These are phyloP conservation scores for Pharus latifolius DNA, from an alignment of 176 grass and related monocot genomes.

Conservation along the genomic window DNA sequence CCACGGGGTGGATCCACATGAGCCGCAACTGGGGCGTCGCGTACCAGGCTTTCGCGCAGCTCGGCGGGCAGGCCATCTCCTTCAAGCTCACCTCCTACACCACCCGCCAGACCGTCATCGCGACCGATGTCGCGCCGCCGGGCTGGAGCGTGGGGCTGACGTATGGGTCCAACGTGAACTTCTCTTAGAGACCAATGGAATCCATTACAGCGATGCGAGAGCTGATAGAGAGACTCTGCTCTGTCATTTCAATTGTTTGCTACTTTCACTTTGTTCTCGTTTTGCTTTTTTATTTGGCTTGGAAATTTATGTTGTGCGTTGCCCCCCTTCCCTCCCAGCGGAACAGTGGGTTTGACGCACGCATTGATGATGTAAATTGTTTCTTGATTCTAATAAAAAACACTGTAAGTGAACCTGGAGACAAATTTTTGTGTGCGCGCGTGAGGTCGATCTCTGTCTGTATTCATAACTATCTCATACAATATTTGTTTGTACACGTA, in stretches of 20 bases:
- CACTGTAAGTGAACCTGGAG: too few species aligned
- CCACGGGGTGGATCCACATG: conserved; percentile 44
- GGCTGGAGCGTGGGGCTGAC: conserved; percentile 58
- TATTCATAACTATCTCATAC: too few species aligned
- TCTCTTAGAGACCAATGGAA: conserved; percentile 9
- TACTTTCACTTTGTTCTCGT: not conserved
- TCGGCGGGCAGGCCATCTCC: conserved; percentile 45
- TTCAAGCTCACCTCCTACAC: conserved; percentile 72
- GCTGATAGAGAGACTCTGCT: not conserved
- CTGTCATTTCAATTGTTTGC: not conserved
- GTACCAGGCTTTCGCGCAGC: conserved; percentile 54
- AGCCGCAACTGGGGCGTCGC: conserved; percentile 67
- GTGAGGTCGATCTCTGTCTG: too few species aligned
- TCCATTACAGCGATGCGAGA: not conserved
- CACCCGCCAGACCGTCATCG: conserved; percentile 45
- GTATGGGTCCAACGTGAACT: conserved; percentile 50
- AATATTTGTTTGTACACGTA: too few species aligned
- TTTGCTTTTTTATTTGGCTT: not conserved
- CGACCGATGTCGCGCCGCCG: conserved; percentile 29
- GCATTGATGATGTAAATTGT: not conserved
- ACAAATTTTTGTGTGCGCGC: too few species aligned
- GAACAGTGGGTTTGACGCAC: conserved; percentile 31
- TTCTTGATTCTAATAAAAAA: too few species aligned
- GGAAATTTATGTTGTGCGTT: not conserved
- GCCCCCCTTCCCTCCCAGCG: conserved; percentile 21